Base-by-base conservation (phyloP, 2,329 filamentous ascomycete genomes). In the Lasiodiplodia sp. region DNA sequence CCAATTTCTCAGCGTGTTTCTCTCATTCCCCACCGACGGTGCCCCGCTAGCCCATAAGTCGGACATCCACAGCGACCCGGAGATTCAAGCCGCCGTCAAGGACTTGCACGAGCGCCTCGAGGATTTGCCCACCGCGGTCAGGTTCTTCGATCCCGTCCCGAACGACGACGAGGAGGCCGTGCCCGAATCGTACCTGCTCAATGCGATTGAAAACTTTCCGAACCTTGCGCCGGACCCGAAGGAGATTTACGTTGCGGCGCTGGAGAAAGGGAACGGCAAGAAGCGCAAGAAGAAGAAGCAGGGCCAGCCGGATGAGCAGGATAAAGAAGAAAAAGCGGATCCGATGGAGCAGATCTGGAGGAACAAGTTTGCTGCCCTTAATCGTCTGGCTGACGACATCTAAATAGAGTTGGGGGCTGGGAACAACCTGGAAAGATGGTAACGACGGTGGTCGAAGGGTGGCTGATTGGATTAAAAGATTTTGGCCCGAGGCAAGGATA, bases 261-360 rank as follows among this genome's bases (percentile, higher is more conserved):
- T 34, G 1, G 51, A 23, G 34, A 47, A 31, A 31, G 31, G 55
- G 37, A 63, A 49, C 23, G 55, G 55, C 28, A 62, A 44, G 47
- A 63, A 63, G 66, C 57, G 56, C 1, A 60, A 53, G 38, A 68
- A 68, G 56, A 53, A 40, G 56, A 40, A 44, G 34, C 47, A 55
- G 57, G 57, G 34, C 6, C 38, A 67, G 53, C 31, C 47, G 12
- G 57, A 47, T 23, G 21, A 10, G 8, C 23, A 37, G 38, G 34
- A 52, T 38, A 57, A 38, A 28, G 25, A 28, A 4, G 21, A 21
- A 11, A 58, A 31, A 31, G 18, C 6, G 31, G 31, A n/a, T 44
- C 31, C 40, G 31, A n/a, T 40, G 40, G 34, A 34, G 40, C 53
- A 52, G 53, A 40, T 52, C 28, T 23, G 34, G 28, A 38, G 44